Evolutionary conservation across 352 stramenopile species (phyloP).

Genomic region (Phytophthora meadii): DNA sequence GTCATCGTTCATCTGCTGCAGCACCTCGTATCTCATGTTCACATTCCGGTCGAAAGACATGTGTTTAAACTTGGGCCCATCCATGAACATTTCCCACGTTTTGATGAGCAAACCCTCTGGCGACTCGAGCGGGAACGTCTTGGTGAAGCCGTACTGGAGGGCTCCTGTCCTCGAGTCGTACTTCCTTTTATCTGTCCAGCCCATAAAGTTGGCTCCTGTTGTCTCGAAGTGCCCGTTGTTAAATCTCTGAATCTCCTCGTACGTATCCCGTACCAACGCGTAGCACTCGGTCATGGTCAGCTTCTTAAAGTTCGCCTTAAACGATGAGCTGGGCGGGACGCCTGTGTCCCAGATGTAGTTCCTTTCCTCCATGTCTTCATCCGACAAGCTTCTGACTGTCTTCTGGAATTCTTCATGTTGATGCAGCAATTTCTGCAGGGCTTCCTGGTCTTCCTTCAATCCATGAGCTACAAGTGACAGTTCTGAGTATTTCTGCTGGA

Average conservation of each 20-base stretch:
- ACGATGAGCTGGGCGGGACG: constrained; percentile 50
- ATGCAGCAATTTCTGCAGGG: constrained; percentile 37
- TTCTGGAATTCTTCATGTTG: constrained; percentile 46
- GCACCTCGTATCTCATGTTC: constrained; percentile 51
- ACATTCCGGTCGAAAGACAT: constrained; percentile 65
- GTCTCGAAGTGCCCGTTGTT: constrained; percentile 40
- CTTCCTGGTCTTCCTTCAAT: constrained; percentile 50
- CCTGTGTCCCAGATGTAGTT: constrained; percentile 34
- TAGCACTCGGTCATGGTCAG: constrained; percentile 42
- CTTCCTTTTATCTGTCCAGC: constrained; percentile 57
- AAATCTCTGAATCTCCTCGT: constrained; percentile 61
- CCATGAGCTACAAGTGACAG: constrained; percentile 47
- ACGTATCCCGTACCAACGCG: constrained; percentile 59
- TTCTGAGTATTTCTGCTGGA: constrained; percentile 42
- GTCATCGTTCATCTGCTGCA: constrained; percentile 71
- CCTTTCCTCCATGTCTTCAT: constrained; percentile 18
- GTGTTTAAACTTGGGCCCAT: constrained; percentile 48
- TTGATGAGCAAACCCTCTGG: constrained; percentile 44
- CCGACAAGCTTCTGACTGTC: constrained; percentile 23
- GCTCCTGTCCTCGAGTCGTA: constrained; percentile 31
- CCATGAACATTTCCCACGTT: constrained; percentile 56
- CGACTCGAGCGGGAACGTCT: constrained; percentile 44
- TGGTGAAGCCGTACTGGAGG: constrained; percentile 71
- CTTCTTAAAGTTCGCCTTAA: constrained; percentile 39
- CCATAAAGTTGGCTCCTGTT: constrained; percentile 56